Percentiles rank a stretch among this genome's conserved stretches.
phyloP scores from a whole-genome alignment of 2,329 filamentous ascomycete species.

The Colletotrichum sp. region DNA sequence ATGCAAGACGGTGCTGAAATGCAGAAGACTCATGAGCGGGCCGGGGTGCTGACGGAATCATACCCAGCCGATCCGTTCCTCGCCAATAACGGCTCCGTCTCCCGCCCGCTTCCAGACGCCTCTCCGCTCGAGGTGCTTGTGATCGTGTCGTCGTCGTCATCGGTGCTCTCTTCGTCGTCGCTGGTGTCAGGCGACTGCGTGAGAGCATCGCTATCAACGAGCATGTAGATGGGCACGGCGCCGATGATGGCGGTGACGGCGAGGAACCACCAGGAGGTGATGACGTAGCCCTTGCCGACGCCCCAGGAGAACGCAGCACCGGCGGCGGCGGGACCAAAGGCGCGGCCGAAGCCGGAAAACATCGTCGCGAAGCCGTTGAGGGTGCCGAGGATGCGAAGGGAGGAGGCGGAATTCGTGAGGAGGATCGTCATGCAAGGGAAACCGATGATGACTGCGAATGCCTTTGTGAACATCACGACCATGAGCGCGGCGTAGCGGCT shows the following conservation, averaged over 20 bases:
- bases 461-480: conserved; percentile 74
- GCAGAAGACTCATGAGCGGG: not conserved
- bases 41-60: not conserved
- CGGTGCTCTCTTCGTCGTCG: conserved; percentile 35
- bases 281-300: conserved; percentile 75
- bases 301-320: conserved; percentile 80
- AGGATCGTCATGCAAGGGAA: conserved; percentile 92
- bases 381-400: conserved; percentile 82
- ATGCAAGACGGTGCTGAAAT: not conserved
- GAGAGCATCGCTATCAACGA: conserved; percentile 77
- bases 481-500: conserved; percentile 69
- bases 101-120: not conserved
- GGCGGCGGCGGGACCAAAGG: conserved; percentile 75
- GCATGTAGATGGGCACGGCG: conserved; percentile 74
- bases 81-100: conserved; percentile 8
- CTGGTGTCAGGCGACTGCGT: conserved; percentile 32
- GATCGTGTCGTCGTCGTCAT: conserved; percentile 28
- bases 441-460: conserved; percentile 78
- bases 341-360: conserved; percentile 80
- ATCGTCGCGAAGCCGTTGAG: conserved; percentile 92
- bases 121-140: not conserved
- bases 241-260: conserved; percentile 67
- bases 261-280: conserved; percentile 85
- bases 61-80: not conserved
- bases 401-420: conserved; percentile 86